Conservation (phyloP, 345 rosid genomes). For the Rubroshorea leprosula region DNA sequence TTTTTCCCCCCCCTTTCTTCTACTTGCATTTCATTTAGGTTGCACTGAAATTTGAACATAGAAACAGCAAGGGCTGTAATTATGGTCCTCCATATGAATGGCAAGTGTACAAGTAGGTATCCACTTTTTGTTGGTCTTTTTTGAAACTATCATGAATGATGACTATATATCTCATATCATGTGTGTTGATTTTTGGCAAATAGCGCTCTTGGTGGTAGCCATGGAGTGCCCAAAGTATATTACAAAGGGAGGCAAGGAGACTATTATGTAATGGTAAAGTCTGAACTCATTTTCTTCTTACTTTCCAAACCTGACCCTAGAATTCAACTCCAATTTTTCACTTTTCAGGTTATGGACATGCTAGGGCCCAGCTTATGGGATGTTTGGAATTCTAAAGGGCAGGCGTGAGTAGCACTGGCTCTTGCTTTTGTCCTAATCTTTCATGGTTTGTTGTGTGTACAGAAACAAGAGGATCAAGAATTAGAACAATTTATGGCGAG, state of each 20-base stretch:
- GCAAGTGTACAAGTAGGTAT: conserved; percentile 87
- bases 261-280: conserved; percentile 86
- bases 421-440: not conserved
- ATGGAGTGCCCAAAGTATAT: conserved; percentile 91
- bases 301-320: conserved; percentile 12
- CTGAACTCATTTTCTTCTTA: conserved; percentile 8
- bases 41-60: conserved; percentile 94
- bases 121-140: conserved; percentile 5
- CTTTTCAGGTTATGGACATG: conserved; percentile 90
- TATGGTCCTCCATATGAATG: conserved; percentile 98
- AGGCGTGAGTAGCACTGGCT: conserved; percentile 61
- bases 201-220: conserved; percentile 94
- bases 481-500: not conserved
- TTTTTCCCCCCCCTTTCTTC: not conserved
- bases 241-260: conserved; percentile 96
- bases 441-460: not conserved
- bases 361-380: conserved; percentile 99
- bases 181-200: conserved; percentile 9
- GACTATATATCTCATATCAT: conserved; percentile 2
- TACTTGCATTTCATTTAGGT: conserved; percentile 39
- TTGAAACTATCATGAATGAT: conserved; percentile 1
- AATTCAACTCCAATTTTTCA: conserved; percentile 7
- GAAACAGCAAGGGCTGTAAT: conserved; percentile 94
- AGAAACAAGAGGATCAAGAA: no score
- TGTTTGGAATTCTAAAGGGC: conserved; percentile 90